Evolutionary conservation across 352 stramenopile genomes (phyloP), one percentile per base, ranked within the genome.

Genomic region (Thalassiosira ordinaria): DNA sequence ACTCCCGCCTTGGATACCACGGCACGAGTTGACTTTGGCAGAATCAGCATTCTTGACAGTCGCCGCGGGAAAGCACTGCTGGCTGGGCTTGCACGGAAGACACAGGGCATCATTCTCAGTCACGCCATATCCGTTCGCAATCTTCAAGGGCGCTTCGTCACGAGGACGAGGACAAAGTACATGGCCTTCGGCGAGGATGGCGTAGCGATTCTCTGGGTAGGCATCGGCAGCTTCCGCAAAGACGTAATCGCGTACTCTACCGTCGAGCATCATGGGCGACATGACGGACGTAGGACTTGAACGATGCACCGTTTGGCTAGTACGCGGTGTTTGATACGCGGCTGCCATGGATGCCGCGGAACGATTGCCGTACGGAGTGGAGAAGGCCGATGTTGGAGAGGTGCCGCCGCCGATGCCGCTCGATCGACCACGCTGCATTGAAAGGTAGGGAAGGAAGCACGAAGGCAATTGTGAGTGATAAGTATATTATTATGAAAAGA

Each of bases 201-300:
- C 33, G 5, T 11, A 11, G 11, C 33, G 33, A 5, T 41, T 11
- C 33, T 5, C 33, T 41, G 33, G 11, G 33, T 11, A 41, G 33
- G 33, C 33, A 5, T 5, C 11, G 5, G 33, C 33, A 41, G 11
- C 5, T 5, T 11, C 11, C 33, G 33, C 33, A 41, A 41, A 41
- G 33, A n/a, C n/a, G n/a, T n/a, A n/a, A n/a, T n/a, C n/a, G n/a
- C n/a, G n/a, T n/a, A n/a, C 33, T 41, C 39, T 16, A 18, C 39
- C 4, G n/a, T 18, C 39, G 18, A 49, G 18, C 4, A 49, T 7
- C 39, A 49, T 49, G 39, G 6, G 14, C 14, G 20, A n/a, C 16
- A 20, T 41, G 55, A 63, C 55, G 13, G 55, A 63, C 9, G 55
- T 47, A 16, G 55, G 55, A 7, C 55, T 63, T 41, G 55, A 44